A percentile compares a stretch with the other conserved stretches of the same genome.
These are phyloP conservation scores for Ceratobasidium sp. DNA, from an alignment of 1,284 basidiomycete genomes.

Conservation along the genomic window DNA sequence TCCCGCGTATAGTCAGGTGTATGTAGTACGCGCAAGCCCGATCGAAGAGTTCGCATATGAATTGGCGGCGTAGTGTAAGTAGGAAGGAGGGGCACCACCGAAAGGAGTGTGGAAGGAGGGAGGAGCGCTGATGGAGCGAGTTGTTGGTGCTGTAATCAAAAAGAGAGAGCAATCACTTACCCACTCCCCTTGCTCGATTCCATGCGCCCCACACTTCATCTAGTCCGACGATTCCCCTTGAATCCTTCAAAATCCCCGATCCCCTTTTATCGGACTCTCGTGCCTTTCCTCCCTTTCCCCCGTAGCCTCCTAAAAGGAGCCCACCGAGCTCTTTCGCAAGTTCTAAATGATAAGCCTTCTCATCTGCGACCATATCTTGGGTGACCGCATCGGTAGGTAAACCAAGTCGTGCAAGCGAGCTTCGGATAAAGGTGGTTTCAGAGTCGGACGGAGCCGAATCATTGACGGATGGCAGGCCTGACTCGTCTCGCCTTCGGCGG, in stretches of 20 bases:
- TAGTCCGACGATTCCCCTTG: slow-evolving; percentile 77
- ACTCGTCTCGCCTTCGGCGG: slow-evolving; percentile 42
- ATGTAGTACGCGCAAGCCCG: slow-evolving; percentile 81
- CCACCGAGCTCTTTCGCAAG: slow-evolving; percentile 82
- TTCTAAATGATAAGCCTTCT: slow-evolving; percentile 78
- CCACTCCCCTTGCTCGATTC: slow-evolving; percentile 93
- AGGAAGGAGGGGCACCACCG: slow-evolving; percentile 72
- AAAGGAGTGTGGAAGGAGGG: slow-evolving; percentile 81
- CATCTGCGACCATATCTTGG: slow-evolving; percentile 85
- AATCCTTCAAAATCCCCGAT: slow-evolving; percentile 66
- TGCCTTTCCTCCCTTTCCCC: slow-evolving; percentile 47
- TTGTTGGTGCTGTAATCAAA: slow-evolving; percentile 18
- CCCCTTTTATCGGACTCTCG: slow-evolving; percentile 50
- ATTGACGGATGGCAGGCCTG: slow-evolving; percentile 29
- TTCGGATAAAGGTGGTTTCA: slow-evolving; percentile 83
- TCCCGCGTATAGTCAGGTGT: slow-evolving; percentile 73
- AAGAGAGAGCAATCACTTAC: slow-evolving; percentile 58
- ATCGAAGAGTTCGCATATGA: slow-evolving; percentile 67
- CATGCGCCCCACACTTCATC: slow-evolving; percentile 98
- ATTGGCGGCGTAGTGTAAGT: slow-evolving; percentile 72
- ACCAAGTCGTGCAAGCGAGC: slow-evolving; percentile 86
- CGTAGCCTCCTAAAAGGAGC: slow-evolving; percentile 64
- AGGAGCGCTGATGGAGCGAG: slow-evolving; percentile 67
- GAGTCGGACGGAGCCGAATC: slow-evolving; percentile 55
- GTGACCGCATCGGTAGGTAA: slow-evolving; percentile 84